phyloP scores from a whole-genome alignment of 2,329 filamentous ascomycete genomes.

The Hortaea werneckii region DNA sequence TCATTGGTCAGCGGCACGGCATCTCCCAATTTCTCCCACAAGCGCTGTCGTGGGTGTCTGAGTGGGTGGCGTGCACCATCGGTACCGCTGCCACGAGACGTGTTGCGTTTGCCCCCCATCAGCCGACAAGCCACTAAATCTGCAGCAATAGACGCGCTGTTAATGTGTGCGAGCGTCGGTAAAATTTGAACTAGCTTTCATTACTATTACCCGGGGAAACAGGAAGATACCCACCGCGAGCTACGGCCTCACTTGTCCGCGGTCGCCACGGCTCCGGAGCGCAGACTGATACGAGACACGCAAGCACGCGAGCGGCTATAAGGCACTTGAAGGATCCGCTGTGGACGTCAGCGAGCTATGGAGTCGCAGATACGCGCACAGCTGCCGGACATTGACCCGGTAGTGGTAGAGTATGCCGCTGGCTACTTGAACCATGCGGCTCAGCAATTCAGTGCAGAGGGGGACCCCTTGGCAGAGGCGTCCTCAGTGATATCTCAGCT shows the following conservation, averaged over 20 bases:
- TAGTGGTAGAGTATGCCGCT: constrained; percentile 40
- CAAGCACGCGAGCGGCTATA: neutral
- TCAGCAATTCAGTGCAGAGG: constrained; percentile 65
- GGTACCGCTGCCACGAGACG: neutral
- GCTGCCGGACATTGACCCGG: constrained; percentile 26
- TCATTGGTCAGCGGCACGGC: neutral
- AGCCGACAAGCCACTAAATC: neutral
- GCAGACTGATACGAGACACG: neutral
- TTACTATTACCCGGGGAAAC: too few relatives aligned
- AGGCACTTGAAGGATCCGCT: neutral
- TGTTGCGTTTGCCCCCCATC: neutral
- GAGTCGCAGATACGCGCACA: constrained; percentile 28
- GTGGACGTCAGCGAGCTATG: constrained; percentile 14
- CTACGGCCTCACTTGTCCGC: neutral
- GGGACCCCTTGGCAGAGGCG: constrained; percentile 75
- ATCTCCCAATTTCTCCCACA: neutral
- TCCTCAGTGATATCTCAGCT: constrained; percentile 77
- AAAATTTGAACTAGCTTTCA: too few relatives aligned
- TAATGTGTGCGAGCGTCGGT: too few relatives aligned
- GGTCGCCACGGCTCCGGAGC: neutral
- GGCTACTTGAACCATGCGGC: constrained; percentile 93
- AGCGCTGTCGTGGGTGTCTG: too few relatives aligned
- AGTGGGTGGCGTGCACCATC: neutral
- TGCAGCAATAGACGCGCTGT: neutral
- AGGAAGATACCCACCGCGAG: neutral